Evolutionary conservation across 805 yeast genomes (phyloP), one percentile per base, ranked within the genome.

Genomic region (Starmerella roubikii): DNA sequence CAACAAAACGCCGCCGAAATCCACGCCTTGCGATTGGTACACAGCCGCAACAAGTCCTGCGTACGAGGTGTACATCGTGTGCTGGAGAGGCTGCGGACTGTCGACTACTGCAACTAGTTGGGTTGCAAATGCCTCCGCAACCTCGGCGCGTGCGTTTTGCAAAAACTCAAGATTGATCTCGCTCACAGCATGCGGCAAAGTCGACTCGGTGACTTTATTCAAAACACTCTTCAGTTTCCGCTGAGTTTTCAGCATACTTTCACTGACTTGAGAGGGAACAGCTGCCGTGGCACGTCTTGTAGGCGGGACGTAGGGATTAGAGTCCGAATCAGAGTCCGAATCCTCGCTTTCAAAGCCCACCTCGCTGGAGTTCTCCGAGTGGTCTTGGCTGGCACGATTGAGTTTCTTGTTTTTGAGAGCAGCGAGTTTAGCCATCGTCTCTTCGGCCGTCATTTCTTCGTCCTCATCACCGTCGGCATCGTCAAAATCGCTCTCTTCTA

Each of bases 151-250:
- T 3, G 98, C 77, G 50, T 83, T 66, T 7, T 66, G 67, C 45
- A 66, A 59, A 51, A 73, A 91, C 1, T 83, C 59, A 0, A 64
- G 66, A 49, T 75, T 76, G 37, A 91, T 61, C 20, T 82, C 83
- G 42, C 71, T 68, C 17, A 80, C 74, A 37, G 86, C 82, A 2
- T 76, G 63, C 11, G 71, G 64, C 22, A 86, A 65, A 45, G 86
- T 91, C 1, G 93, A 75, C 50, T 88, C 97, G 1, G 95, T 80
- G n/a, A 91, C 66, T 57, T 76, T 78, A 57, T 91, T 91, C 51
- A 91, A 64, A 1, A 84, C 74, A 42, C 96, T 86, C 52, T 85
- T 91, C 34, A 86, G 69, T 4, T 73, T 61, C 49, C 75, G 72
- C 38, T 24, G 36, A 8, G 30, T 22, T 19, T 26, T 33, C 13